Percentiles rank a stretch among this genome's conserved stretches.
Evolutionary conservation across 73 alveolate species (phyloP).

Genomic region (Paramecium biaurelia): DNA sequence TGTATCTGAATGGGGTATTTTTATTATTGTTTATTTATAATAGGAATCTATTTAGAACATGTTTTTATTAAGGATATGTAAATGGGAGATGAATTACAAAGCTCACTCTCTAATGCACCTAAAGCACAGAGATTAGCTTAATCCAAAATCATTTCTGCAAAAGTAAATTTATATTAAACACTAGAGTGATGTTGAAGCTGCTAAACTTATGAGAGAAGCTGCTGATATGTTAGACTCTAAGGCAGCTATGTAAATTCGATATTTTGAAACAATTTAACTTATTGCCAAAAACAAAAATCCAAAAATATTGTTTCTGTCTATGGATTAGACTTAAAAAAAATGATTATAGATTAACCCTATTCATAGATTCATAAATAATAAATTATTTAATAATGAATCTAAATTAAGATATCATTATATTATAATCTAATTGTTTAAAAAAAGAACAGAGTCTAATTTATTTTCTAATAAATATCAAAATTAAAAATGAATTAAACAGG

Average conservation of each 20-base stretch:
- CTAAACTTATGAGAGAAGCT: slow-evolving; percentile 62
- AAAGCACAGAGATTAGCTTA: slow-evolving; percentile 48
- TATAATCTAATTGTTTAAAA: not conserved
- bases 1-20: slow-evolving; percentile 59
- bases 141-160: slow-evolving; percentile 56
- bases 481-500: not conserved
- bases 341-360: not conserved
- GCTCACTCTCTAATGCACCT: slow-evolving; percentile 50
- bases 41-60: slow-evolving; percentile 55
- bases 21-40: not conserved
- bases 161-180: not conserved
- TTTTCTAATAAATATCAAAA: not conserved
- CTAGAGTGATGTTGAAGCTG: slow-evolving; percentile 60
- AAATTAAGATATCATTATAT: not conserved
- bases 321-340: slow-evolving; percentile 19
- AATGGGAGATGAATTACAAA: slow-evolving; percentile 8
- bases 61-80: slow-evolving; percentile 61
- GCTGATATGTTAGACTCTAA: slow-evolving; percentile 60
- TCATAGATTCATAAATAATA: not conserved
- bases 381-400: not conserved
- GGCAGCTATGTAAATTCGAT: slow-evolving; percentile 65
- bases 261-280: slow-evolving; percentile 48
- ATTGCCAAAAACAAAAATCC: slow-evolving; percentile 44
- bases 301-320: slow-evolving; percentile 37
- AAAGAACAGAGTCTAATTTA: not conserved